Percentiles rank a stretch among this genome's conserved stretches.
These are phyloP conservation scores for Avena atlantica DNA, from an alignment of 176 grass and related monocot species.

Conservation along the genomic window DNA sequence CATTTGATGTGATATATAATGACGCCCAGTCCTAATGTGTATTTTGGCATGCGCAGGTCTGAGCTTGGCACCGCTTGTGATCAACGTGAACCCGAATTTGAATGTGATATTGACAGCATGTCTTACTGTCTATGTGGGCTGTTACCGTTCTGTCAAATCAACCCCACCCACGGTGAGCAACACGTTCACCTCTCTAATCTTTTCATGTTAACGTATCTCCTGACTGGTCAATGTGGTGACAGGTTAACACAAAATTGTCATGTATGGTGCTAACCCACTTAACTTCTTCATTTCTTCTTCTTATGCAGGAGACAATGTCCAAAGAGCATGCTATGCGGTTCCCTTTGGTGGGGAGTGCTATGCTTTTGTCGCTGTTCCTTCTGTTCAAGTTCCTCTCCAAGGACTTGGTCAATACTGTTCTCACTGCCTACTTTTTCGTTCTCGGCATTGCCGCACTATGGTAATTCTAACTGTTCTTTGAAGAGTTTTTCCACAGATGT, in stretches of 20 bases:
- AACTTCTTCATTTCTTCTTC: slow-evolving; percentile 30
- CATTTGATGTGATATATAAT: neutral
- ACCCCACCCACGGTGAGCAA: slow-evolving; percentile 76
- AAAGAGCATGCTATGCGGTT: slow-evolving; percentile 98
- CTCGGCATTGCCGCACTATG: slow-evolving; percentile 85
- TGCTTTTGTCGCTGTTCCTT: slow-evolving; percentile 92
- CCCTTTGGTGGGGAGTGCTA: slow-evolving; percentile 94
- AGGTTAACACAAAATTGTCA: neutral
- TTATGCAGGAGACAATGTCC: slow-evolving; percentile 93
- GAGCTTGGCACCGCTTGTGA: slow-evolving; percentile 77
- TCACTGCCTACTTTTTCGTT: slow-evolving; percentile 97
- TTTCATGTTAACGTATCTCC: neutral
- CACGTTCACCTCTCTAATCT: neutral
- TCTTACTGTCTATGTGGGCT: slow-evolving; percentile 91
- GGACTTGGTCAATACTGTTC: slow-evolving; percentile 89
- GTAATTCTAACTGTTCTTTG: slow-evolving; percentile 54
- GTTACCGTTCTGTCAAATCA: slow-evolving; percentile 88
- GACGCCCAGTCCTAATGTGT: slow-evolving; percentile 14
- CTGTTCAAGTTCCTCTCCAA: slow-evolving; percentile 96
- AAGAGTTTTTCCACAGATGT: slow-evolving; percentile 4
- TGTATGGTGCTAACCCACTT: neutral
- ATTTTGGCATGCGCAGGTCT: slow-evolving; percentile 56
- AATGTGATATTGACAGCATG: slow-evolving; percentile 98
- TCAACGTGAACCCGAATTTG: slow-evolving; percentile 83
- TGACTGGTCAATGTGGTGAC: neutral